Conservation (phyloP, 495 filamentous ascomycete genomes). For the Xylaria castorea region DNA sequence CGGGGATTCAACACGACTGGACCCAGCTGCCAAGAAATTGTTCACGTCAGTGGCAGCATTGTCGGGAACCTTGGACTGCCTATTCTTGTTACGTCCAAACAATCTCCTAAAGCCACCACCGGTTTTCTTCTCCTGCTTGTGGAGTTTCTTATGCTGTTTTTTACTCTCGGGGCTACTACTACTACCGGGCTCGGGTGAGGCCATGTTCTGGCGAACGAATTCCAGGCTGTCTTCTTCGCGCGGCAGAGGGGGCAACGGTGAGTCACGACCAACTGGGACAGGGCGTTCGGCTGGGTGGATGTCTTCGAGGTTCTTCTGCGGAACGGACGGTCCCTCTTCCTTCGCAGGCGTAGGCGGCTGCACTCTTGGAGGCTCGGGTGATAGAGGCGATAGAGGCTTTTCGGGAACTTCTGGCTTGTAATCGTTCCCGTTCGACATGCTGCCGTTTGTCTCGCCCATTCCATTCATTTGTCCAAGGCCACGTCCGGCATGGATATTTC, state of each 20-base stretch:
- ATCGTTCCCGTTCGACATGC: slow-evolving; percentile 39
- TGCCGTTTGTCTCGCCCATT: slow-evolving; percentile 36
- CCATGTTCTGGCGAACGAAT: slow-evolving; percentile 48
- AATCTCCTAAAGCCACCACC: slow-evolving; percentile 64
- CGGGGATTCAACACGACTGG: slow-evolving; percentile 34
- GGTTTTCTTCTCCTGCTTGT: slow-evolving; percentile 59
- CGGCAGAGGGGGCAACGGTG: slow-evolving; percentile 48
- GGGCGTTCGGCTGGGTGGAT: slow-evolving; percentile 48
- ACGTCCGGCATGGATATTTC: slow-evolving; percentile 70
- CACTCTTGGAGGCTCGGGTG: slow-evolving; percentile 26
- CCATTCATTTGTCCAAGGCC: slow-evolving; percentile 48
- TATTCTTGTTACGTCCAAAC: slow-evolving; percentile 66
- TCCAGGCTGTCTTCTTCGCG: slow-evolving; percentile 49
- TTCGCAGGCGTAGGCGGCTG: slow-evolving; percentile 22
- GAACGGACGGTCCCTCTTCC: slow-evolving; percentile 24
- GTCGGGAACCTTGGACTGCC: slow-evolving; percentile 57
- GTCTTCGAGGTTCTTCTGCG: slow-evolving; percentile 45
- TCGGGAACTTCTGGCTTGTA: slow-evolving; percentile 44
- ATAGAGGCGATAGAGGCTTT: slow-evolving; percentile 39
- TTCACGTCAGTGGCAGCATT: slow-evolving; percentile 53
- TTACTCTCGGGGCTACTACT: slow-evolving; percentile 52
- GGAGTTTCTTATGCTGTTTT: slow-evolving; percentile 60
- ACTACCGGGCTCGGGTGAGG: slow-evolving; percentile 51
- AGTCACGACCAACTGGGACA: slow-evolving; percentile 39
- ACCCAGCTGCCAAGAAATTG: slow-evolving; percentile 36